These are phyloP conservation scores for Phoenix roebelenii DNA, from an alignment of 176 grass and related monocot species.

Conservation along the genomic window DNA sequence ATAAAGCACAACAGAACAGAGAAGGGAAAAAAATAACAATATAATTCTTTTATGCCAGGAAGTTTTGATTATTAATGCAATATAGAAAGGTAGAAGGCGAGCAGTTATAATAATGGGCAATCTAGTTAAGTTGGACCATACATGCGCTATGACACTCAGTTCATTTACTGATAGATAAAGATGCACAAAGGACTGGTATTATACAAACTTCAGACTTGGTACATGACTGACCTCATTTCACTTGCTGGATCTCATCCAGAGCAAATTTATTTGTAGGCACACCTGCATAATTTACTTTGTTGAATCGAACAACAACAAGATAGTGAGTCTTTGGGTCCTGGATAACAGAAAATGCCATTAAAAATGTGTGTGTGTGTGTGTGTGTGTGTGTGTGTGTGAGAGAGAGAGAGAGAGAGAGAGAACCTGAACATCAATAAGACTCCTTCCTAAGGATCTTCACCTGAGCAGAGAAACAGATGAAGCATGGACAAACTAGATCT, in stretches of 20 bases:
- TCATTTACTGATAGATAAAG: too few relatives aligned
- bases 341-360: background rate
- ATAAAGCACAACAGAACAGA: too few relatives aligned
- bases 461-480: background rate
- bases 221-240: background rate
- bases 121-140: too few relatives aligned
- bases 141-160: too few relatives aligned
- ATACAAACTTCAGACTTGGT: too few relatives aligned
- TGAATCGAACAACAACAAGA: constrained; percentile 12
- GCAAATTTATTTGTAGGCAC: constrained; percentile 1
- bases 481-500: background rate
- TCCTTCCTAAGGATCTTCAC: constrained; percentile 15
- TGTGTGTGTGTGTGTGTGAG: background rate
- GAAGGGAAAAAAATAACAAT: too few relatives aligned
- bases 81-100: too few relatives aligned
- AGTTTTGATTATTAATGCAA: too few relatives aligned
- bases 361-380: background rate
- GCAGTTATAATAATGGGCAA: too few relatives aligned
- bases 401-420: background rate
- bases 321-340: constrained; percentile 8
- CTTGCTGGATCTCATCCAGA: constrained; percentile 3
- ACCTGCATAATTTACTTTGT: constrained; percentile 5
- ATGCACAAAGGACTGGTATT: too few relatives aligned
- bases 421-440: constrained; percentile 12
- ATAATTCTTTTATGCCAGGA: too few relatives aligned